Base-by-base conservation (phyloP, 2,329 filamentous ascomycete species). In the Niveomyces coronatus region DNA sequence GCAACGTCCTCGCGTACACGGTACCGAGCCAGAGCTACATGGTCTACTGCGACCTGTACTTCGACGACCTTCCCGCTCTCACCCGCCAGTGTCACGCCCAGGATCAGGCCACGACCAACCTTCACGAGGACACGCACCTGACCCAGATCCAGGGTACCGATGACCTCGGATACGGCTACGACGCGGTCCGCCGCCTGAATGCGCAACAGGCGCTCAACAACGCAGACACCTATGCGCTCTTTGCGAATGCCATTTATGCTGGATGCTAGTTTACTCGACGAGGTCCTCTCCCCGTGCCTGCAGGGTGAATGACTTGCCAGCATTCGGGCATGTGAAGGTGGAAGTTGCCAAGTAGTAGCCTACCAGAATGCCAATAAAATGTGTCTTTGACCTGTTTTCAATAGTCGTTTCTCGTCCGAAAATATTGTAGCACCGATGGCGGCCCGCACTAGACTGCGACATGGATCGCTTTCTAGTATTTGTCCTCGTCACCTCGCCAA, bases 81-180 rank as follows among this genome's bases (percentile, higher is more conserved):
- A 59, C 68, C 8, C 48, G 47, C 8, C 57, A 53, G 1, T 84
- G 79, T 61, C 75, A 82, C 52, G 67, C 49, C 3, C 78, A 82
- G 57, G 79, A 82, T 51, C 74, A 79, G 58, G 74, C 72, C 3
- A 78, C 70, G 9, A 82, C 78, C 17, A 66, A 66, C 19, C 57
- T 80, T 11, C 76, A 81, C 50, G 76, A 81, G 61, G 62, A 67
- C 45, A 76, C 76, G 9, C 76, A 80, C 50, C 42, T 64, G 67
- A 68, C n/a, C 60, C 66, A 45, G 65, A 56, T 50, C 44, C 69
- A 70, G 29, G 70, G 72, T 13, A 78, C 74, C 3, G 39, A 36
- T 23, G 39, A 41, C 28, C 27, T 29, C 14, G 39, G 41, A 22
- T 48, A 48, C 23, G 46, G 46, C 19, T 48, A 48, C 39, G 31